These are phyloP conservation scores for Cyclostephanos tholiformis DNA, from an alignment of 108 stramenopile genomes.

Conservation along the genomic window DNA sequence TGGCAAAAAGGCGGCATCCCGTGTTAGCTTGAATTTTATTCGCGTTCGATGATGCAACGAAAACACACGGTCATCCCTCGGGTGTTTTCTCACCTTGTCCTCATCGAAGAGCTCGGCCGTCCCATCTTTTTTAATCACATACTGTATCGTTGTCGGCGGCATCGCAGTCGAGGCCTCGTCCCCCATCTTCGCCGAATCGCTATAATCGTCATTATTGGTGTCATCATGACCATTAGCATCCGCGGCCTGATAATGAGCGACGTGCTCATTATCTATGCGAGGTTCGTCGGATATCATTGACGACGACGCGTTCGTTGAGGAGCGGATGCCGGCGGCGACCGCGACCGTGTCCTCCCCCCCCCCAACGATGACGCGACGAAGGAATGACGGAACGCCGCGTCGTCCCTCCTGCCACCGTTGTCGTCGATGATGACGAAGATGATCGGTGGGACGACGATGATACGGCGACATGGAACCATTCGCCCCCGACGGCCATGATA, in stretches of 20 bases:
- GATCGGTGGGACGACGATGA: neutral
- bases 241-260: neutral
- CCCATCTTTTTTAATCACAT: constrained; percentile 44
- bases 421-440: neutral
- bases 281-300: neutral
- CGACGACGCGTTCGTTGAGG: neutral
- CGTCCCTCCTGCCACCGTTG: neutral
- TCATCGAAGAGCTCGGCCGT: constrained; percentile 49
- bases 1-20: neutral
- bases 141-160: neutral
- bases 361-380: neutral
- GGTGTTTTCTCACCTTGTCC: constrained; percentile 40
- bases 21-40: neutral
- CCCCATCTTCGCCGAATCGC: neutral
- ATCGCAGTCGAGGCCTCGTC: neutral
- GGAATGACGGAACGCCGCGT: neutral
- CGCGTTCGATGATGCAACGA: neutral
- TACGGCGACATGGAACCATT: neutral
- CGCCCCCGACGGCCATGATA: neutral
- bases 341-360: neutral
- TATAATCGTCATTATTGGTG: neutral
- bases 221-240: neutral
- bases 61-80: too few species aligned
- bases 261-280: neutral
- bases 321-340: neutral